Percentiles rank a stretch among this genome's conserved stretches.
Evolutionary conservation across 202 grass and related monocot genomes (phyloP).

Genomic region (Carex sylvatica): DNA sequence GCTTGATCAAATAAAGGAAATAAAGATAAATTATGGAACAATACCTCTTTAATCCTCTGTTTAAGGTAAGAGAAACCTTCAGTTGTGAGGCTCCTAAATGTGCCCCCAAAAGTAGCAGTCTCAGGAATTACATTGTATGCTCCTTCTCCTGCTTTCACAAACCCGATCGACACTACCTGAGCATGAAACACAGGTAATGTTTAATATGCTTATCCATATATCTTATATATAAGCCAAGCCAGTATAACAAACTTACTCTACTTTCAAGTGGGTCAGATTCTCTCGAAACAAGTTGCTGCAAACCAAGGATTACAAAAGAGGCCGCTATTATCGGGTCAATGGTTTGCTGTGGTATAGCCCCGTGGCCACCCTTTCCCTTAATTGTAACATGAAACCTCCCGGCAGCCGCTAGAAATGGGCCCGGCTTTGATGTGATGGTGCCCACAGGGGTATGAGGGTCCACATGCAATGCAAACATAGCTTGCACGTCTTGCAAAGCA

Average conservation of each 20-base stretch:
- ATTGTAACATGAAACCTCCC: slow-evolving; percentile 38
- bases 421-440: slow-evolving; percentile 38
- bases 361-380: slow-evolving; percentile 53
- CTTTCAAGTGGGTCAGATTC: slow-evolving; percentile 38
- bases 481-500: slow-evolving; percentile 35
- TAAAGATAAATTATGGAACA: background rate
- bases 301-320: slow-evolving; percentile 34
- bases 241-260: slow-evolving; percentile 19
- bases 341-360: slow-evolving; percentile 39
- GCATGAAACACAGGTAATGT: background rate
- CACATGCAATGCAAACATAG: slow-evolving; percentile 59
- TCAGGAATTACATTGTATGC: slow-evolving; percentile 60
- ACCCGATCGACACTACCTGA: slow-evolving; percentile 57
- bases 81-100: slow-evolving; percentile 52
- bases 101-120: slow-evolving; percentile 43
- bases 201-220: background rate
- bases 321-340: slow-evolving; percentile 50
- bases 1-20: background rate
- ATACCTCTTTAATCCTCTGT: slow-evolving; percentile 51
- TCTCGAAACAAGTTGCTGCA: slow-evolving; percentile 53
- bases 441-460: slow-evolving; percentile 36
- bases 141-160: slow-evolving; percentile 48
- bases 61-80: slow-evolving; percentile 51
- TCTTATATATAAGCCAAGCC: background rate
- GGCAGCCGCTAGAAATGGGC: slow-evolving; percentile 45